Conservation (phyloP, 1,284 basidiomycete genomes). For the Takashimella koratensis region DNA sequence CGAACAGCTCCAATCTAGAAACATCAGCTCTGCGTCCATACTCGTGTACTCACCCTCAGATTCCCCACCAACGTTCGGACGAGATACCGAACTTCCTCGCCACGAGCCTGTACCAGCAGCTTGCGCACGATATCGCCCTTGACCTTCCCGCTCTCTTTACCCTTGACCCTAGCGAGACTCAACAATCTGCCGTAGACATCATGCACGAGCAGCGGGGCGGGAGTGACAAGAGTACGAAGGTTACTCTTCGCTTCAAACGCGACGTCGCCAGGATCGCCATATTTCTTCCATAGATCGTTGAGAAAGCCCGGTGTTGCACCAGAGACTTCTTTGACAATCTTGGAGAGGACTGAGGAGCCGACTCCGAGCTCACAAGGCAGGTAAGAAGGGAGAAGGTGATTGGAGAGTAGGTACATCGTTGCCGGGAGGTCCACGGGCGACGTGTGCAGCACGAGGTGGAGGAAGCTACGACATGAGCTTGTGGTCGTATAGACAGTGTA, state of each 20-base stretch:
- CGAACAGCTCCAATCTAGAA: slow-evolving; percentile 55
- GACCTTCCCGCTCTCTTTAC: slow-evolving; percentile 66
- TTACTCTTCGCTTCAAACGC: slow-evolving; percentile 78
- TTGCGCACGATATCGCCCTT: slow-evolving; percentile 78
- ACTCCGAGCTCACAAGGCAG: slow-evolving; percentile 69
- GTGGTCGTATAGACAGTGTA: neutral
- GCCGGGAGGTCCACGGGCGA: slow-evolving; percentile 69
- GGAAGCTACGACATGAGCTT: slow-evolving; percentile 34
- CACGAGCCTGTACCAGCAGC: slow-evolving; percentile 74
- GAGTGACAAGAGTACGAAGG: slow-evolving; percentile 69
- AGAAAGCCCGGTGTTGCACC: slow-evolving; percentile 67
- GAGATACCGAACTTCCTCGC: slow-evolving; percentile 81
- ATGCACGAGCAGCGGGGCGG: slow-evolving; percentile 62
- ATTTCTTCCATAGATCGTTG: slow-evolving; percentile 55
- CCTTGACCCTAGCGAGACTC: slow-evolving; percentile 64
- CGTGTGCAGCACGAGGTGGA: slow-evolving; percentile 66
- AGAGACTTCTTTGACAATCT: slow-evolving; percentile 76
- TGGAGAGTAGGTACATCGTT: slow-evolving; percentile 85
- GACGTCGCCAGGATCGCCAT: slow-evolving; percentile 73
- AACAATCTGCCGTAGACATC: slow-evolving; percentile 65
- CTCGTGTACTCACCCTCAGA: slow-evolving; percentile 58
- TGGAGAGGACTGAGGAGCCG: slow-evolving; percentile 70
- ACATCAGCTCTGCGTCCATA: neutral
- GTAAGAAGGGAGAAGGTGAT: slow-evolving; percentile 77
- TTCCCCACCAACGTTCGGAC: slow-evolving; percentile 77